Evolutionary conservation across 495 filamentous ascomycete genomes (phyloP), one percentile per base, ranked within the genome.

Genomic region (Neurospora discreta): DNA sequence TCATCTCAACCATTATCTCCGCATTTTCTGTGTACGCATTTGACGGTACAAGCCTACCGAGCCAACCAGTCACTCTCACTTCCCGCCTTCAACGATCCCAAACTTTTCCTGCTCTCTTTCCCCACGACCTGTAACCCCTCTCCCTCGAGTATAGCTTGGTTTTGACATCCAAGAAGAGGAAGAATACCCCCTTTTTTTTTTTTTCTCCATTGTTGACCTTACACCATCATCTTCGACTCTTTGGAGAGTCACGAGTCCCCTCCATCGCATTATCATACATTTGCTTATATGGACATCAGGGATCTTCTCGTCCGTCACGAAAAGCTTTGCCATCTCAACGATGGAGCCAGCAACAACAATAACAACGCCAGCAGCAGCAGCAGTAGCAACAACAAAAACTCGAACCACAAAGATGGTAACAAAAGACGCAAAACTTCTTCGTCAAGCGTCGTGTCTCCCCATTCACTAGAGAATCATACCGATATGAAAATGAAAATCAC

Each of bases 301-400:
- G 89, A 91, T 79, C 85, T 91, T 60, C 85, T 92, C 77, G 88
- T 90, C 77, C 88, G 90, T 76, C 90, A 92, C 84, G 88, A 90
- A 80, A 90, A 89, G 81, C 85, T 91, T 81, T 89, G 91, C 75
- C 90, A 92, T 80, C 86, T 89, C 75, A 87, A 88, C 76, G 89
- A 90, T 77, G 83, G 82, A 9, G 52, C 52, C 26, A 65, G 15
- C 52, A 26, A 26, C 52, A 65, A 36, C 26, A 65, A 58, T 58
- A 26, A 65, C 15, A 65, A 65, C 69, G 81, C 78, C 69, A 82
- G 78, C 74, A 85, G 84, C 69, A 83, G 84, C 76, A 39, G 38
- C 38, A 39, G 9, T 9, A 39, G 9, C 39, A 82, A 81, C 38
- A 78, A 82, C 70, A 86, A 85, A 72, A 78, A 65, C 33, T 26